These are phyloP conservation scores for Corymbia citriodora DNA, from an alignment of 441 rosid species.

Conservation along the genomic window DNA sequence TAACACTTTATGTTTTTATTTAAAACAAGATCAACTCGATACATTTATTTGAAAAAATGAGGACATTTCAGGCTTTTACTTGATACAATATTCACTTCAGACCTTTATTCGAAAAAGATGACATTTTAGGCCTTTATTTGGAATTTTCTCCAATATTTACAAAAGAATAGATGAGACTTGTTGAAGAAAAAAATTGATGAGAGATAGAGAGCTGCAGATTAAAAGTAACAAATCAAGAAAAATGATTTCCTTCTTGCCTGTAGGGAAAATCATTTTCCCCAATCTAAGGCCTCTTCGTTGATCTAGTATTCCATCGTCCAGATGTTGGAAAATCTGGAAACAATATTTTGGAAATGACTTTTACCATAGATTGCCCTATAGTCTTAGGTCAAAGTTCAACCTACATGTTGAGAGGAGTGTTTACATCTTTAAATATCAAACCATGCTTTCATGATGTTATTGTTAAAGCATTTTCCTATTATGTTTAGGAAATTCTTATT, in stretches of 20 bases:
- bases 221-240: neutral
- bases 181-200: neutral
- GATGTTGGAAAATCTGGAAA: neutral
- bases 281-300: neutral
- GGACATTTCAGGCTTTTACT: too few species aligned
- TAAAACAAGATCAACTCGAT: too few species aligned
- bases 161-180: neutral
- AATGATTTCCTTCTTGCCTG: neutral
- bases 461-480: neutral
- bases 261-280: neutral
- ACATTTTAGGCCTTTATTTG: too few species aligned
- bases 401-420: neutral
- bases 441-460: neutral
- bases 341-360: neutral
- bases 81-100: too few species aligned
- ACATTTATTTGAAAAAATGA: too few species aligned
- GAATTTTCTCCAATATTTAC: too few species aligned
- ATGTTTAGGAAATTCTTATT: neutral
- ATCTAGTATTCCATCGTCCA: neutral
- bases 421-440: neutral
- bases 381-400: neutral
- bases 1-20: too few species aligned
- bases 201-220: neutral
- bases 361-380: neutral
- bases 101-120: too few species aligned